Conservation (phyloP, 495 filamentous ascomycete species). For the Clavariopsis aquatica region DNA sequence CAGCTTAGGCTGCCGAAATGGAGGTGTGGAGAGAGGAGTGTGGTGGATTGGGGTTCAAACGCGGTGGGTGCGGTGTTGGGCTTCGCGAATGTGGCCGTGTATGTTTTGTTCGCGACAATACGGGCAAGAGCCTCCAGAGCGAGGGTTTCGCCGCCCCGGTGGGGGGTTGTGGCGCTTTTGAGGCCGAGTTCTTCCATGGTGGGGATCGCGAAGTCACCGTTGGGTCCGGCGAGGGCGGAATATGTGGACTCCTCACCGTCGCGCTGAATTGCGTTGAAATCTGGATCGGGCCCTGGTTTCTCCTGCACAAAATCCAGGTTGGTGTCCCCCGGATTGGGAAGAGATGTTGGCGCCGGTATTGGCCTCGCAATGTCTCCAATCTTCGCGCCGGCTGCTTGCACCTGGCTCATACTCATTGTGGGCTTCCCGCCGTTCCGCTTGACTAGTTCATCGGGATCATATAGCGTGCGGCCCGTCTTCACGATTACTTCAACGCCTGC, state of each 20-base stretch:
- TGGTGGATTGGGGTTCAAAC: constrained; percentile 68
- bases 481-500: constrained; percentile 65
- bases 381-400: constrained; percentile 51
- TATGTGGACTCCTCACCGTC: constrained; percentile 56
- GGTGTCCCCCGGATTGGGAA: constrained; percentile 64
- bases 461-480: constrained; percentile 62
- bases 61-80: constrained; percentile 69
- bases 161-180: constrained; percentile 56
- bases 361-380: constrained; percentile 59
- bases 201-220: constrained; percentile 61
- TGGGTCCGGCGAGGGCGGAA: constrained; percentile 58
- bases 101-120: constrained; percentile 59
- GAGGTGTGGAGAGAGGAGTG: constrained; percentile 67
- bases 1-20: constrained; percentile 67
- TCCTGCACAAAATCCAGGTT: constrained; percentile 57
- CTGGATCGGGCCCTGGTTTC: constrained; percentile 47
- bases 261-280: constrained; percentile 58
- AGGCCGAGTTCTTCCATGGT: constrained; percentile 66
- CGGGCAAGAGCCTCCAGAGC: constrained; percentile 55
- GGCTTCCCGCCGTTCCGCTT: constrained; percentile 63
- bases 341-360: constrained; percentile 53
- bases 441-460: constrained; percentile 66
- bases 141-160: constrained; percentile 63
- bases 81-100: constrained; percentile 69
- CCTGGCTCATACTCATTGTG: constrained; percentile 67